These are phyloP conservation scores for Paradendryphiella salina DNA, from an alignment of 2,329 filamentous ascomycete species.

Conservation along the genomic window DNA sequence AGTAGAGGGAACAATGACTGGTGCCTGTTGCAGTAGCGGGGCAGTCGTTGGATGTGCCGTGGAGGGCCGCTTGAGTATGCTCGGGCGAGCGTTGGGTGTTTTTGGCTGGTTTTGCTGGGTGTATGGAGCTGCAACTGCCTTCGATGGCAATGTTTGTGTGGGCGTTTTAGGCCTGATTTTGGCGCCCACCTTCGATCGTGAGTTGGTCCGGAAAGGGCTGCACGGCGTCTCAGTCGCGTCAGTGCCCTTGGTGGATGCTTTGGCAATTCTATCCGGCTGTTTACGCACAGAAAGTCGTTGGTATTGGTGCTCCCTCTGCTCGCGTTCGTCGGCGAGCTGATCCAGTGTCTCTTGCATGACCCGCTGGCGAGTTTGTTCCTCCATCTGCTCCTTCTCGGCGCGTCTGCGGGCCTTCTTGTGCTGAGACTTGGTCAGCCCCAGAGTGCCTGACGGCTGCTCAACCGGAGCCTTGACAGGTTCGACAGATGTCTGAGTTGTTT, in stretches of 20 bases:
- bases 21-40: constrained; percentile 6
- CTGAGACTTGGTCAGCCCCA: constrained; percentile 31
- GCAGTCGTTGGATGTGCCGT: constrained; percentile 13
- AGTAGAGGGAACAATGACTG: not conserved
- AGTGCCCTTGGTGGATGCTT: not conserved
- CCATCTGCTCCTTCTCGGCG: constrained; percentile 26
- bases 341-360: constrained; percentile 13
- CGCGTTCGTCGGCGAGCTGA: constrained; percentile 11
- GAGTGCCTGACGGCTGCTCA: not conserved
- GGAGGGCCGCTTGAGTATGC: constrained; percentile 14
- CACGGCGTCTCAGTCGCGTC: constrained; percentile 4
- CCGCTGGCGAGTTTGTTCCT: constrained; percentile 15
- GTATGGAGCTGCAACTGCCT: not conserved
- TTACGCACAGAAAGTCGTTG: not conserved
- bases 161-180: constrained; percentile 33
- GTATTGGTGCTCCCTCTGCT: constrained; percentile 4
- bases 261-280: not conserved
- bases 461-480: constrained; percentile 1
- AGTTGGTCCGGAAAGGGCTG: constrained; percentile 14
- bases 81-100: constrained; percentile 17
- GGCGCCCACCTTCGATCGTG: constrained; percentile 36
- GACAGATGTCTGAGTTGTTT: not conserved
- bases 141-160: not conserved
- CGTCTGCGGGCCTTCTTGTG: constrained; percentile 32
- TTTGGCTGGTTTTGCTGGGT: constrained; percentile 18